A percentile compares a stretch with the other conserved stretches of the same genome.
Evolutionary conservation across 2,329 filamentous ascomycete genomes (phyloP).

Genomic region (Diplodia intermedia): DNA sequence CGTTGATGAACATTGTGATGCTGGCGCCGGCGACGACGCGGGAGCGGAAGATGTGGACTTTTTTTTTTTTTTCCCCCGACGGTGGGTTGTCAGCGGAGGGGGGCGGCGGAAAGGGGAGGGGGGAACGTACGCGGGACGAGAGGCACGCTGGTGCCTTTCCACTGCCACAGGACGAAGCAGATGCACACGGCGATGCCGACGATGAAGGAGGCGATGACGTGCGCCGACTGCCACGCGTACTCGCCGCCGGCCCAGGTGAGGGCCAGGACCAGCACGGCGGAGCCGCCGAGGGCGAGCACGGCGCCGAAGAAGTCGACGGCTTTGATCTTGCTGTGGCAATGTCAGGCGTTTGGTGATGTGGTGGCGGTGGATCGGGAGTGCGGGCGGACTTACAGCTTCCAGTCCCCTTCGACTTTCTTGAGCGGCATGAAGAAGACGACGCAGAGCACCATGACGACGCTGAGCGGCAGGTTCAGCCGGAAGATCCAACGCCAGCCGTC

Average conservation of each 20-base stretch:
- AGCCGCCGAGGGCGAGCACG: slow-evolving; percentile 54
- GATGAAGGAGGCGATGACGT: slow-evolving; percentile 60
- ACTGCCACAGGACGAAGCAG: slow-evolving; percentile 60
- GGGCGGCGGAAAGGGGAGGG: not conserved
- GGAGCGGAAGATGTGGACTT: slow-evolving; percentile 61
- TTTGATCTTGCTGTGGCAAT: slow-evolving; percentile 50
- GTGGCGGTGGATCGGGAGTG: not conserved
- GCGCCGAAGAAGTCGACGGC: slow-evolving; percentile 61
- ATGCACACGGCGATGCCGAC: slow-evolving; percentile 54
- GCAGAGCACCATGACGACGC: slow-evolving; percentile 54
- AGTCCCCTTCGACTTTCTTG: slow-evolving; percentile 61
- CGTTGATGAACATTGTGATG: slow-evolving; percentile 57
- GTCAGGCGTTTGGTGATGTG: slow-evolving; percentile 35
- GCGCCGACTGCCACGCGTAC: slow-evolving; percentile 60
- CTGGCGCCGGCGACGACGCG: slow-evolving; percentile 63
- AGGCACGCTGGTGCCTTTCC: slow-evolving; percentile 57
- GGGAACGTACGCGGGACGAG: slow-evolving; percentile 53
- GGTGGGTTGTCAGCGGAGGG: slow-evolving; percentile 24
- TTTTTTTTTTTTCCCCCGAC: too few species aligned
- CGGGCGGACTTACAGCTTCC: slow-evolving; percentile 41
- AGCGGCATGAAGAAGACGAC: slow-evolving; percentile 65
- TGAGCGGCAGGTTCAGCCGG: slow-evolving; percentile 60
- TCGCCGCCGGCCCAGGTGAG: slow-evolving; percentile 62
- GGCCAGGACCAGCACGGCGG: slow-evolving; percentile 53
- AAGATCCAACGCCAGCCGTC: slow-evolving; percentile 36